Percentiles rank a stretch among this genome's conserved stretches.
phyloP scores from a whole-genome alignment of 2,329 filamentous ascomycete species.

The Shiraia bambusicola region DNA sequence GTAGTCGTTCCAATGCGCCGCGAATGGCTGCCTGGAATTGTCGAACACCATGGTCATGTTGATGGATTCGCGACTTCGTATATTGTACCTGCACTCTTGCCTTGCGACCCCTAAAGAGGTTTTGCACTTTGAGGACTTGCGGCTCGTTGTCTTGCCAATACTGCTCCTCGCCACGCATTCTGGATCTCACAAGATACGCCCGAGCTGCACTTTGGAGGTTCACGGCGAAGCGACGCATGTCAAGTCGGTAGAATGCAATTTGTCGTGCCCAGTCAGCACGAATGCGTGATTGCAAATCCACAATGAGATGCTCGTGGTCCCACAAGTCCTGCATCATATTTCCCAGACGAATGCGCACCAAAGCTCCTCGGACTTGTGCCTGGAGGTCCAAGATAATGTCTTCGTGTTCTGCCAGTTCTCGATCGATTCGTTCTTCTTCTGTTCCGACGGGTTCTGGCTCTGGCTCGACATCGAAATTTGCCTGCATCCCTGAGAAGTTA shows the following conservation, averaged over 20 bases:
- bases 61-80: constrained; percentile 51
- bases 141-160: constrained; percentile 70
- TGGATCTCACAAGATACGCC: constrained; percentile 71
- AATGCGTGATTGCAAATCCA: constrained; percentile 83
- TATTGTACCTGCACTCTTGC: constrained; percentile 49
- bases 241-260: constrained; percentile 75
- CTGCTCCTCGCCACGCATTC: constrained; percentile 62
- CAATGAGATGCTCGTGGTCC: constrained; percentile 75
- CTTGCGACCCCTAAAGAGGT: constrained; percentile 69
- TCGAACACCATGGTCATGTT: constrained; percentile 49
- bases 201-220: constrained; percentile 77
- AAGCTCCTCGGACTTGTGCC: constrained; percentile 78
- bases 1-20: constrained; percentile 48
- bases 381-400: constrained; percentile 75
- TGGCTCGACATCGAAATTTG: constrained; percentile 87
- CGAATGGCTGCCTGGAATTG: constrained; percentile 61
- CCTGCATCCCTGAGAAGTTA: constrained; percentile 95
- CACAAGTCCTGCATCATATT: constrained; percentile 85
- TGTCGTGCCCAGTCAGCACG: constrained; percentile 86
- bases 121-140: constrained; percentile 78
- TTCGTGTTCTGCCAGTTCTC: constrained; percentile 79
- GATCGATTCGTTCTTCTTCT: constrained; percentile 82
- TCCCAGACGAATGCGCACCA: constrained; percentile 75
- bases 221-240: constrained; percentile 79
- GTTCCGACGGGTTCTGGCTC: constrained; percentile 76